phyloP scores from a whole-genome alignment of 176 grass and related monocot genomes.

The Aegilops tauschii region DNA sequence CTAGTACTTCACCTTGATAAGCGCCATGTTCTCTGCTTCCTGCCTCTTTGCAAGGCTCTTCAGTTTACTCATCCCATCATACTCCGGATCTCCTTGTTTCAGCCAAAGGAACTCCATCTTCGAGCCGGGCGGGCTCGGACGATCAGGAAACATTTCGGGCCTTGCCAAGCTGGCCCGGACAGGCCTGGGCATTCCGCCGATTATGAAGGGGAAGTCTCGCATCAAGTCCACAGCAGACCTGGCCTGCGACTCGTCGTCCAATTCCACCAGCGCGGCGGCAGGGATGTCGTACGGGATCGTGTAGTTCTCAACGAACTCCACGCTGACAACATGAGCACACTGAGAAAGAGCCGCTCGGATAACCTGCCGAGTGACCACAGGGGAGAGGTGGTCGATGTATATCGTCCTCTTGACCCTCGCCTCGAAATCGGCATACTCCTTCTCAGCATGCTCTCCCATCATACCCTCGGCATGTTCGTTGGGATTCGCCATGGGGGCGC shows the following conservation, averaged over 20 bases:
- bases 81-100: conserved; percentile 30
- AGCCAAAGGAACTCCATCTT: conserved; percentile 46
- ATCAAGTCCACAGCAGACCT: conserved; percentile 37
- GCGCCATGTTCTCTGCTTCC: conserved; percentile 45
- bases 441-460: too few relatives aligned
- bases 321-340: conserved; percentile 38
- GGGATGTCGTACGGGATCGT: conserved; percentile 54
- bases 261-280: conserved; percentile 33
- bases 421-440: conserved; percentile 49
- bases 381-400: conserved; percentile 60
- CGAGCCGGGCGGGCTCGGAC: conserved; percentile 35
- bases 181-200: conserved; percentile 61
- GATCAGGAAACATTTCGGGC: conserved; percentile 43
- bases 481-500: conserved; percentile 25
- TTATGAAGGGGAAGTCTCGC: conserved; percentile 60
- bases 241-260: conserved; percentile 37
- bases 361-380: conserved; percentile 34
- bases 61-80: conserved; percentile 31
- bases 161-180: conserved; percentile 34
- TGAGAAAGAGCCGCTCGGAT: conserved; percentile 61
- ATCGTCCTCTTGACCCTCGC: conserved; percentile 47
- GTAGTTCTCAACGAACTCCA: conserved; percentile 64
- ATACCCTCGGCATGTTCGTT: conserved; percentile 19
- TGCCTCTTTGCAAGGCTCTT: conserved; percentile 47
- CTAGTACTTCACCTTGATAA: conserved; percentile 47